Conservation (phyloP, 371 early-diverging fungal species). For the Scutellospora calospora region DNA sequence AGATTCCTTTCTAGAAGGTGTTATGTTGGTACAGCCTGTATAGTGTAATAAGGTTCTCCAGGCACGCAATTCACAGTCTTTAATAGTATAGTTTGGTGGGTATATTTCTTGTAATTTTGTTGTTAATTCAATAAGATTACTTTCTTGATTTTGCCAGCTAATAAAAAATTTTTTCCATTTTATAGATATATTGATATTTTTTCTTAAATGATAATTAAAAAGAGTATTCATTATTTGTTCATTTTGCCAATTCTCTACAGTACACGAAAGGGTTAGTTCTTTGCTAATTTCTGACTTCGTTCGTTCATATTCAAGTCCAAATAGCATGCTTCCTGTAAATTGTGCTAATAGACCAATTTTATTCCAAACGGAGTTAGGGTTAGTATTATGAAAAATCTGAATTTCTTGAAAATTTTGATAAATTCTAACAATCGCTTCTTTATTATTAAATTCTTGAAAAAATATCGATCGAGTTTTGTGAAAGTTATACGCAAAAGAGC, state of each 20-base stretch:
- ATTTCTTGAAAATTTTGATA: conserved; percentile 2
- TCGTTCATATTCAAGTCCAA: neutral
- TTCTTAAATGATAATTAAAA: neutral
- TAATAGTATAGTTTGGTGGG: neutral
- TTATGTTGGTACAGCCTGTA: neutral
- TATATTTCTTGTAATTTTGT: neutral
- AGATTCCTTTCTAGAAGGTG: neutral
- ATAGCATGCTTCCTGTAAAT: neutral
- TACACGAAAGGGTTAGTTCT: neutral
- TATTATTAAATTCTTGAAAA: conserved; percentile 3
- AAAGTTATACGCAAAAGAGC: neutral
- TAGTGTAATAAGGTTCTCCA: neutral
- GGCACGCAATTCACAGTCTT: neutral
- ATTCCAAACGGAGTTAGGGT: neutral
- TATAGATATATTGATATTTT: neutral
- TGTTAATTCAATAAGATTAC: neutral
- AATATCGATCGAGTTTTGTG: neutral
- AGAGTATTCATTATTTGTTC: neutral
- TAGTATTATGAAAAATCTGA: neutral
- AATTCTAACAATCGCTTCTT: neutral
- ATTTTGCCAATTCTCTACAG: neutral
- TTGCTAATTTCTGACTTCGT: neutral
- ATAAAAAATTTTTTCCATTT: neutral
- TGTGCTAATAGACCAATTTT: conserved; percentile 10
- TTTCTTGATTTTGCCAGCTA: neutral